Base-by-base conservation (phyloP, 1,284 basidiomycete genomes). In the Pascua guehoae region DNA sequence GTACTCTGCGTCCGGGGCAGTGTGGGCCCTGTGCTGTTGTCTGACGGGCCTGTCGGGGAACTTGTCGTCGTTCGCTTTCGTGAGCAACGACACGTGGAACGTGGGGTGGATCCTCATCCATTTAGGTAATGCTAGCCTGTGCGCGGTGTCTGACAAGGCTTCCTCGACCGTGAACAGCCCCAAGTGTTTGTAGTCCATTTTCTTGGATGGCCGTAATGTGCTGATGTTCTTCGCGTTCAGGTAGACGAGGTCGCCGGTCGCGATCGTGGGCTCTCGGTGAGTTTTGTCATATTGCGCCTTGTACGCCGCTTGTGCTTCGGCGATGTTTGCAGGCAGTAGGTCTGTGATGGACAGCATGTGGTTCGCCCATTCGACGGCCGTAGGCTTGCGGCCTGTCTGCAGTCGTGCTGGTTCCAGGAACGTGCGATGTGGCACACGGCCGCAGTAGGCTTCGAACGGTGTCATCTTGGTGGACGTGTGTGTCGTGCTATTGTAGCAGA, bases 401-500 rank as follows among this genome's bases (percentile, higher is more conserved):
- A 7, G 24, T 3, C 24, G 24, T 7, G 24, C 24, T 3, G 24
- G 24, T 7, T 32, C 24, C 24, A 32, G 24, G 24, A 32, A 32
- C 4, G 24, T 32, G 7, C 24, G 37, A 8, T 32, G 18, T 41
- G 75, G 77, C 51, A 78, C 63, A 47, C 71, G 79, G 15, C 71
- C 78, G 18, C 69, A 60, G 52, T 78, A 76, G 49, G 75, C 72
- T 42, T 67, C 76, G 54, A 60, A 66, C 8, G 62, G 64, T 12
- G 63, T 51, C 8, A 53, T 37, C 3, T 49, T 47, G 11, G 71
- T 78, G 0, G 72, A 62, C 0, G 59, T 12, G 17, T 75, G 69
- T 0, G 61, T 32, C 0, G 62, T 58, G 59, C 79, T 81, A 64
- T 83, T 82, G 65, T 79, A 81, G 1, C 70, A 65, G 55, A 83